Conservation (phyloP, 257 asterid species). For the Solanum tarapatanum region DNA sequence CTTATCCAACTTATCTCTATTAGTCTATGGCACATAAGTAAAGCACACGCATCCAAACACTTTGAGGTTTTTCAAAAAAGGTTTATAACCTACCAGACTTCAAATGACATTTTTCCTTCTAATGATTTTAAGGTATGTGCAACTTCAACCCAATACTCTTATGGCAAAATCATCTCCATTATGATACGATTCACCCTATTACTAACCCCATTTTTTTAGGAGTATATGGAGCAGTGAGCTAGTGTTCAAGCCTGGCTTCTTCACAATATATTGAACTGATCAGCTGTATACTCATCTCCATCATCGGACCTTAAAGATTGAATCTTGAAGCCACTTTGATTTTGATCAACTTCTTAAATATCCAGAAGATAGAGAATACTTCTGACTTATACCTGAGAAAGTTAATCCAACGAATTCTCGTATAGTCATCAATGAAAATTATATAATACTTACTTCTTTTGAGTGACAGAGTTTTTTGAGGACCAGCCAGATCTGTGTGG, state of each 20-base stretch:
- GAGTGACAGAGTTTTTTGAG: neutral
- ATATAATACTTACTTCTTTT: neutral
- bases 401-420: neutral
- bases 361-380: neutral
- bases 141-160: neutral
- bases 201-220: neutral
- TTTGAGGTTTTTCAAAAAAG: neutral
- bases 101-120: neutral
- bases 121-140: neutral
- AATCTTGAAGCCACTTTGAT: neutral
- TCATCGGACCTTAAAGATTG: too few species aligned
- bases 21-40: neutral
- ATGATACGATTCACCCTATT: neutral
- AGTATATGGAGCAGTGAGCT: neutral
- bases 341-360: too few species aligned
- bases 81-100: neutral
- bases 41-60: neutral
- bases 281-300: neutral
- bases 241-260: neutral
- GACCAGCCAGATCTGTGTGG: too few species aligned
- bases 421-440: neutral
- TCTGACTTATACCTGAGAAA: neutral
- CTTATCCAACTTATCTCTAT: neutral
- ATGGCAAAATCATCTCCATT: neutral
- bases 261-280: neutral